Base-by-base conservation (phyloP, 768 basidiomycete species). In the Tricholoma sp. region DNA sequence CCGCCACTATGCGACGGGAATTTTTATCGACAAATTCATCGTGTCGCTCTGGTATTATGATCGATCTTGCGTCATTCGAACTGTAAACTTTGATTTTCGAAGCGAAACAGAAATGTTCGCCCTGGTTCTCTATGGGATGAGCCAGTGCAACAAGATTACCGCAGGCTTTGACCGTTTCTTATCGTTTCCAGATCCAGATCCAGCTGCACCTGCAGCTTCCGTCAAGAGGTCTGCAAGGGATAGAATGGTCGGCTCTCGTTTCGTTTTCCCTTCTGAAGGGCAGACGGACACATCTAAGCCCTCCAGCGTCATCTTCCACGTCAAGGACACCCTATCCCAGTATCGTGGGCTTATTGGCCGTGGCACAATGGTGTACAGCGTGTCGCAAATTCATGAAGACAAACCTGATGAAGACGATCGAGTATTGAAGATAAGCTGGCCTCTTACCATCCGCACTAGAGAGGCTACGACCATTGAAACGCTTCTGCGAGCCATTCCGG, bases 401-500 rank as follows among this genome's bases (percentile, higher is more conserved):
- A 29, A 9, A 18, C 11, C 24, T 3, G 24, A 31, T 11, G 37
- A 47, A 10, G 48, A 31, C 28, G 28, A 39, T 6, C 37, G 52
- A 9, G 62, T 54, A 4, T n/a, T 63, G 32, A 66, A 67, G 33
- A 29, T 61, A 11, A 59, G 55, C 20, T 68, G 65, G 65, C 59
- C 55, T 0, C 31, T 41, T 17, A 36, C 18, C 0, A 18, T 41
- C 13, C 60, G 59, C 10, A n/a, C 52, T 2, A 4, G 28, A 10
- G 64, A 67, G 53, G 53, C 57, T 15, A 34, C 33, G 4, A 39
- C 52, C 12, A 34, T 66, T 3, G 24, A 41, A 9, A 17, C 42
- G 3, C 55, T 64, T 39, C 48, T 44, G 6, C 10, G 51, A 18
- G 28, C 24, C 8, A 53, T 61, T 34, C 57, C 61, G 3, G 39